A percentile compares a stretch with the other conserved stretches of the same genome.
Conservation (phyloP, 2,329 filamentous ascomycete species). For the Chaetomium olivaceum region DNA sequence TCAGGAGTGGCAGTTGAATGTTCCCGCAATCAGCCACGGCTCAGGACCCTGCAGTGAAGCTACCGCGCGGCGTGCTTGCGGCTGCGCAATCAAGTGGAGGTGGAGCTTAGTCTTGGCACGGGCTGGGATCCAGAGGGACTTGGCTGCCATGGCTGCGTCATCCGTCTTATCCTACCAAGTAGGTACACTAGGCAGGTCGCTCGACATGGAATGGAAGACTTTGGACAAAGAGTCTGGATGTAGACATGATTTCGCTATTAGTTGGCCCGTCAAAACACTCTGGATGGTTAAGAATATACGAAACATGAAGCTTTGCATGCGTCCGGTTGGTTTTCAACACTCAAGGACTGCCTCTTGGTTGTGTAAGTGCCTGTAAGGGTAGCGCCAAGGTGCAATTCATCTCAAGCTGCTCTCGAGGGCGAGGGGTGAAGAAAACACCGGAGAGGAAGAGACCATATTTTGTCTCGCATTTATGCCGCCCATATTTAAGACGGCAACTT, state of each 20-base stretch:
- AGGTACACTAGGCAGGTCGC: no score
- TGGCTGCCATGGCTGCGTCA: constrained; percentile 14
- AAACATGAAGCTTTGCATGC: not conserved
- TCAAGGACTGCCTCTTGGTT: not conserved
- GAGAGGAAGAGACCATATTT: not conserved
- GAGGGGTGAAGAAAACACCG: not conserved
- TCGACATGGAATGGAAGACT: no score
- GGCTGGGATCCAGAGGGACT: not conserved
- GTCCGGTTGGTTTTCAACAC: not conserved
- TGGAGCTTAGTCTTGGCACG: constrained; percentile 4
- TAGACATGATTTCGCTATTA: not conserved
- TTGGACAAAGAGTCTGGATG: not conserved
- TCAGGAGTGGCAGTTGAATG: not conserved
- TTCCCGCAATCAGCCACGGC: not conserved
- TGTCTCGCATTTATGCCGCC: not conserved
- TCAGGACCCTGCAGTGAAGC: not conserved
- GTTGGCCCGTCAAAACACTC: not conserved
- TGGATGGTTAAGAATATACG: not conserved
- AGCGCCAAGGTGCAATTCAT: not conserved
- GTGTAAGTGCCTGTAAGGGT: not conserved
- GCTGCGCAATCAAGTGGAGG: constrained; percentile 18
- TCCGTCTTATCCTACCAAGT: not conserved
- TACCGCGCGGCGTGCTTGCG: constrained; percentile 11
- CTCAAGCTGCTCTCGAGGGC: not conserved
- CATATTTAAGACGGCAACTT: not conserved